These are phyloP conservation scores for Fusarium lateritium DNA, from an alignment of 2,329 filamentous ascomycete genomes.

Conservation along the genomic window DNA sequence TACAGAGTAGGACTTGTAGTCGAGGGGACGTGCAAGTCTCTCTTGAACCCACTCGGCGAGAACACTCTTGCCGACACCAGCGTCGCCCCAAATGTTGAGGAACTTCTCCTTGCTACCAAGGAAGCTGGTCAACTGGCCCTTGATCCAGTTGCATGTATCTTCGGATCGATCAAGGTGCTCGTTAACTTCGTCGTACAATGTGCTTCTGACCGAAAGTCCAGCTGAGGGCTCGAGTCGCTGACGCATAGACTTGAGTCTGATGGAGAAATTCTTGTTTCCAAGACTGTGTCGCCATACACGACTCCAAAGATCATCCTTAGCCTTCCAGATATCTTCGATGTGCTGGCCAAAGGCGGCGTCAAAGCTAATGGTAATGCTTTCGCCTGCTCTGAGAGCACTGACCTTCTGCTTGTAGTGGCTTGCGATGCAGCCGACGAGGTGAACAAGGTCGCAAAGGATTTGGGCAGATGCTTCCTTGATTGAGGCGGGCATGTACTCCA, in stretches of 20 bases:
- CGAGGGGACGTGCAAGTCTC: conserved; percentile 56
- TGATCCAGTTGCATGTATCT: conserved; percentile 59
- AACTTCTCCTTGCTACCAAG: conserved; percentile 53
- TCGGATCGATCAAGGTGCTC: conserved; percentile 57
- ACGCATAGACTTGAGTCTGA: conserved; percentile 52
- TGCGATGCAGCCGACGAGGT: conserved; percentile 54
- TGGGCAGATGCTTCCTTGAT: conserved; percentile 53
- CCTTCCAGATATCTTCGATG: conserved; percentile 54
- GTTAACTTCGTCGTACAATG: conserved; percentile 54
- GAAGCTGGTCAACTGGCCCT: conserved; percentile 54
- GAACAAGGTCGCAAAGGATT: conserved; percentile 55
- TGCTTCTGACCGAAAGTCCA: conserved; percentile 48
- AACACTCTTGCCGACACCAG: conserved; percentile 56
- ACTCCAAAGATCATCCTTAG: conserved; percentile 53
- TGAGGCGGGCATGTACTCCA: conserved; percentile 52
- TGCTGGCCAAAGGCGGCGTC: conserved; percentile 55
- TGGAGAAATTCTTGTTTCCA: conserved; percentile 39
- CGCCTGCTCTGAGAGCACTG: conserved; percentile 47
- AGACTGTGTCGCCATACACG: conserved; percentile 56
- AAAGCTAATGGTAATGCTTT: conserved; percentile 53
- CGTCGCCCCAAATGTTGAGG: conserved; percentile 54
- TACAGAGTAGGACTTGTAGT: conserved; percentile 54
- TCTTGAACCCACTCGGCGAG: conserved; percentile 59
- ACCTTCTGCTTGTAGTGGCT: conserved; percentile 56
- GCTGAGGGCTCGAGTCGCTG: conserved; percentile 51